phyloP scores from a whole-genome alignment of 1,284 basidiomycete genomes.

The Trametes pubescens region DNA sequence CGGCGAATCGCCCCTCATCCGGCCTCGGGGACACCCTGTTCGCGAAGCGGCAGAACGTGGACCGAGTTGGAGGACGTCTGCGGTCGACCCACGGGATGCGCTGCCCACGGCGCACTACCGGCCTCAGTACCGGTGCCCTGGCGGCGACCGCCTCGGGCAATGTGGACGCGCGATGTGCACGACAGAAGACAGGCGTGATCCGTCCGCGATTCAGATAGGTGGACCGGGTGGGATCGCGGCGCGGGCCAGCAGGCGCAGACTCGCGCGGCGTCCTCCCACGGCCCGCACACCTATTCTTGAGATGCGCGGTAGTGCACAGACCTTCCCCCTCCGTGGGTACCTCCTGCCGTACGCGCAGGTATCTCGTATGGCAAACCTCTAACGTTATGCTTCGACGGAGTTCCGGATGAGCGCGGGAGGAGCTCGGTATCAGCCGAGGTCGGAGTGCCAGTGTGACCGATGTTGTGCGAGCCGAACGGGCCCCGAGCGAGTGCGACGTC shows the following conservation, averaged over 20 bases:
- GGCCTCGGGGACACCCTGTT: neutral
- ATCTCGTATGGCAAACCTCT: neutral
- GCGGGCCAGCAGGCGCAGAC: neutral
- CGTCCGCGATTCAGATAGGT: slow-evolving; percentile 17
- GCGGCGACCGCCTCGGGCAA: neutral
- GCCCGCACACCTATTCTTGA: neutral
- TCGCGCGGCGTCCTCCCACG: neutral
- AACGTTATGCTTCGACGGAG: neutral
- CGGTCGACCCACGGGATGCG: neutral
- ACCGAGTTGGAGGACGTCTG: neutral
- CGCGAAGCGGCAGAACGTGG: neutral
- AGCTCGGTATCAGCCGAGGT: slow-evolving; percentile 9
- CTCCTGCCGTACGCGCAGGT: neutral
- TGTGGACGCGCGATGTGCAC: neutral
- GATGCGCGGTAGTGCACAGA: neutral
- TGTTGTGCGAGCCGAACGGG: slow-evolving; percentile 13
- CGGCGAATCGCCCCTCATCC: neutral
- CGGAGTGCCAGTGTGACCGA: slow-evolving; percentile 3
- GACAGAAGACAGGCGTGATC: slow-evolving; percentile 12
- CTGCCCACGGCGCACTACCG: neutral
- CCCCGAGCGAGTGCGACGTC: neutral
- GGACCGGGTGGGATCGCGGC: slow-evolving; percentile 1
- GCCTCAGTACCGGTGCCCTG: neutral
- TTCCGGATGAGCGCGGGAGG: neutral
- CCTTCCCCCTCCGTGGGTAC: neutral